Evolutionary conservation across 306 rosid genomes (phyloP).

Genomic region (Prunus mume): DNA sequence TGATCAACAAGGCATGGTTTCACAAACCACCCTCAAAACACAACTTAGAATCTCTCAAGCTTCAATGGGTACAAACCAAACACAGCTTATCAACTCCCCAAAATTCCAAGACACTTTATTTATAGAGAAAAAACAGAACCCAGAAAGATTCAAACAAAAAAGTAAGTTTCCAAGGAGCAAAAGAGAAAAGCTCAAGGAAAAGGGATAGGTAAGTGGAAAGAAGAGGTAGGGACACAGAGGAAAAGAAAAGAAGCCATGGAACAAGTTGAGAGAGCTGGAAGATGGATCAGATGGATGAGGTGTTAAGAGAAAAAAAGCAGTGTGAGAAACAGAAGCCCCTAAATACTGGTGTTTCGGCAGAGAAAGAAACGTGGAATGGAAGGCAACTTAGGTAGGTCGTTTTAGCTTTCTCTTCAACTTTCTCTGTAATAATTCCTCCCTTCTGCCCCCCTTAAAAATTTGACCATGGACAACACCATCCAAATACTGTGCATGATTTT

Average conservation of each 20-base stretch:
- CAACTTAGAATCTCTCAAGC: neutral
- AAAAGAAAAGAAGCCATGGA: conserved; percentile 30
- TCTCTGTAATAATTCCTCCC: conserved; percentile 10
- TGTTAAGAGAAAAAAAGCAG: conserved; percentile 28
- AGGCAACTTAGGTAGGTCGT: conserved; percentile 59
- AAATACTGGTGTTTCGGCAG: conserved; percentile 46
- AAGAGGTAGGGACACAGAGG: conserved; percentile 1
- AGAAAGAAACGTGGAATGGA: conserved; percentile 76
- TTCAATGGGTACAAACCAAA: conserved; percentile 8
- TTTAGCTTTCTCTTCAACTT: conserved; percentile 34
- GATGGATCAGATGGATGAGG: conserved; percentile 24
- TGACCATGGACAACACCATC: conserved; percentile 27
- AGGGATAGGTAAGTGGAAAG: neutral
- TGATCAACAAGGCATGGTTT: neutral
- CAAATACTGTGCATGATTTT: conserved; percentile 26
- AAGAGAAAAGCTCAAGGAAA: conserved; percentile 24
- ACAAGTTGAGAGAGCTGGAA: conserved; percentile 19
- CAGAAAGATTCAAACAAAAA: conserved; percentile 22
- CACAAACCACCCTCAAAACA: neutral
- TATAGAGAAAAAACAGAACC: conserved; percentile 15
- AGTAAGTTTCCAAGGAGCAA: conserved; percentile 12
- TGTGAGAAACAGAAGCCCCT: conserved; percentile 41
- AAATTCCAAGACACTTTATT: neutral
- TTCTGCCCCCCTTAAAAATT: conserved; percentile 2
- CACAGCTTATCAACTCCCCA: conserved; percentile 17